These are phyloP conservation scores for Bathelium albidoporum DNA, from an alignment of 495 filamentous ascomycete genomes.

Conservation along the genomic window DNA sequence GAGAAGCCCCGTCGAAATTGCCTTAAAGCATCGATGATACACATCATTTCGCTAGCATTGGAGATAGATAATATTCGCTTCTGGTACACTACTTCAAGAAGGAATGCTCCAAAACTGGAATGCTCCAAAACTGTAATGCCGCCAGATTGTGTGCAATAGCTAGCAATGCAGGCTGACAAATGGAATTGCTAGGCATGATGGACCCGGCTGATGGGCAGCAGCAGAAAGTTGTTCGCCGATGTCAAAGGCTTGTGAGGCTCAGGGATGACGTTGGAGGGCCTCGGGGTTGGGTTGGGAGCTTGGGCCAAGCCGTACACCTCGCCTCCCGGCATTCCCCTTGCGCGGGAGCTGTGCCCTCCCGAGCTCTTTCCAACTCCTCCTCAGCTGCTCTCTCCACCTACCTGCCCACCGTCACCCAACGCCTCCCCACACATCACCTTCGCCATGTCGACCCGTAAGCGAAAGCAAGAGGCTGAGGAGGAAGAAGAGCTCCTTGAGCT, in stretches of 20 bases:
- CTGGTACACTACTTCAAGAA: too few relatives aligned
- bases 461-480: conserved; percentile 53
- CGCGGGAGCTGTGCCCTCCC: neutral
- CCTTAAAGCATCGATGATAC: too few relatives aligned
- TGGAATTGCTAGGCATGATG: too few relatives aligned
- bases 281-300: neutral
- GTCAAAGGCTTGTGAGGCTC: conserved; percentile 6
- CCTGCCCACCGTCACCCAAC: neutral
- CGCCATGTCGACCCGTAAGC: conserved; percentile 53
- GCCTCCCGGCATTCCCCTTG: conserved; percentile 3
- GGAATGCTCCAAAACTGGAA: too few relatives aligned
- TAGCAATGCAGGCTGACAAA: too few relatives aligned
- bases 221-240: neutral
- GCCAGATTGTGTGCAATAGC: too few relatives aligned
- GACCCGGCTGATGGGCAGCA: too few relatives aligned
- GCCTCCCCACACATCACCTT: neutral
- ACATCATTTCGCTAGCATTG: too few relatives aligned
- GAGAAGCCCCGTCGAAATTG: too few relatives aligned
- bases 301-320: neutral
- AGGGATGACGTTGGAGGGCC: neutral
- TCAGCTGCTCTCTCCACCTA: neutral
- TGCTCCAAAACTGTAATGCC: too few relatives aligned
- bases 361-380: neutral
- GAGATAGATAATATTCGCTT: too few relatives aligned
- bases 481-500: conserved; percentile 50